Conservation (phyloP, 108 stramenopile species). For the Skeletonema tropicum region DNA sequence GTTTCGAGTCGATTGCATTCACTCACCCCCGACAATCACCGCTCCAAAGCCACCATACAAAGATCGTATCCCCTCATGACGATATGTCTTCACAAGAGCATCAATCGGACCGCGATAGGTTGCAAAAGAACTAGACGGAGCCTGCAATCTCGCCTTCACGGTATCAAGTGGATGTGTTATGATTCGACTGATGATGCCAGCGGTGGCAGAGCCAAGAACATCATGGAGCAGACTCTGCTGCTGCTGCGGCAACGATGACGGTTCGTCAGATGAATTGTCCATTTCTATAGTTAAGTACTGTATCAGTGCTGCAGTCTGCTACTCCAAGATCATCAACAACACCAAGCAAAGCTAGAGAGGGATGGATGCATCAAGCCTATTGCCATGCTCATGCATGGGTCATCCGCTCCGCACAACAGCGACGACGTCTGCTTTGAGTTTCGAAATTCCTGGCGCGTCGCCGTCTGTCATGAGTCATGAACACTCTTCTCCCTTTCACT, state of each 20-base stretch:
- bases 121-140: conserved; percentile 6
- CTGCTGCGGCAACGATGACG: conserved; percentile 8
- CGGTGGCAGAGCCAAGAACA: conserved; percentile 74
- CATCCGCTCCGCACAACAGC: too few relatives aligned
- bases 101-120: conserved; percentile 70
- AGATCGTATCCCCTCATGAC: conserved; percentile 86
- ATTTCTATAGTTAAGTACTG: not conserved
- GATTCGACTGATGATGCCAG: conserved; percentile 74
- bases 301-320: not conserved
- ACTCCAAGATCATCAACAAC: not conserved
- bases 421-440: too few relatives aligned
- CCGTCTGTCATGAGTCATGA: too few relatives aligned
- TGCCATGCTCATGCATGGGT: too few relatives aligned
- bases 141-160: conserved; percentile 73
- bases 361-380: too few relatives aligned
- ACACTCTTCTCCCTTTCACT: too few relatives aligned
- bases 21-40: conserved; percentile 67
- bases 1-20: not conserved
- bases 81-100: conserved; percentile 62
- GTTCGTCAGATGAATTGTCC: not conserved
- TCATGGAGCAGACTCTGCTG: conserved; percentile 28
- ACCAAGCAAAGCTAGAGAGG: too few relatives aligned
- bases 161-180: conserved; percentile 85
- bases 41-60: conserved; percentile 95
- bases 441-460: too few relatives aligned